phyloP scores from a whole-genome alignment of 164 flowering plant genomes.

The Vitis riparia region DNA sequence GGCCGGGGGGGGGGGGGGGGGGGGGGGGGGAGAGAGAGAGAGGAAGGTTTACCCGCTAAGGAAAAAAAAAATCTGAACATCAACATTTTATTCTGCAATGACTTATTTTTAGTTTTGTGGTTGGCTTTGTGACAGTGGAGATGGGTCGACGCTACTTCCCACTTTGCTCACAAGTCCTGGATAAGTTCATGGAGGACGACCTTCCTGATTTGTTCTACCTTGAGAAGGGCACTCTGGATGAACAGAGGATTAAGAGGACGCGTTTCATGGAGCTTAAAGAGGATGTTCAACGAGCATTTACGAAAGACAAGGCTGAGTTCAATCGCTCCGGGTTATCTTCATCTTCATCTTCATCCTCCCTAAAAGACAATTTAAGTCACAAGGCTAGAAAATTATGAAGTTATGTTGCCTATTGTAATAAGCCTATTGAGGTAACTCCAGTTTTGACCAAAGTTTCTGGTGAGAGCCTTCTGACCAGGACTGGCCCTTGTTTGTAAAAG shows the following conservation, averaged over 20 bases:
- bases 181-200: conserved; percentile 67
- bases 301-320: conserved; percentile 56
- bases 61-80: no score
- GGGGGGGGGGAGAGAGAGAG: no score
- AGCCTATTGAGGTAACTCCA: not conserved
- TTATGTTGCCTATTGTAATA: conserved; percentile 4
- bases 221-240: conserved; percentile 55
- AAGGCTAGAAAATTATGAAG: conserved; percentile 19
- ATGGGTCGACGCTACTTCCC: conserved; percentile 62
- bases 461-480: not conserved
- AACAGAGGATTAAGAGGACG: conserved; percentile 44
- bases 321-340: conserved; percentile 37
- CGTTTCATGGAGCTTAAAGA: conserved; percentile 62
- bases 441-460: conserved; percentile 8
- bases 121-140: conserved; percentile 43
- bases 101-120: not conserved
- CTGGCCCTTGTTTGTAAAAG: conserved; percentile 6
- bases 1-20: no score
- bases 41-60: no score
- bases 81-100: no score
- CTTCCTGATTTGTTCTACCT: conserved; percentile 44
- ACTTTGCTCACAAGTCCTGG: conserved; percentile 59
- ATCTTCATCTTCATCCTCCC: conserved; percentile 39
- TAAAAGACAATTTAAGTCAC: conserved; percentile 16
- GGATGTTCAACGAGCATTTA: conserved; percentile 56